Evolutionary conservation across 2,329 filamentous ascomycete species (phyloP).

Genomic region (Sporothrix mexicana): DNA sequence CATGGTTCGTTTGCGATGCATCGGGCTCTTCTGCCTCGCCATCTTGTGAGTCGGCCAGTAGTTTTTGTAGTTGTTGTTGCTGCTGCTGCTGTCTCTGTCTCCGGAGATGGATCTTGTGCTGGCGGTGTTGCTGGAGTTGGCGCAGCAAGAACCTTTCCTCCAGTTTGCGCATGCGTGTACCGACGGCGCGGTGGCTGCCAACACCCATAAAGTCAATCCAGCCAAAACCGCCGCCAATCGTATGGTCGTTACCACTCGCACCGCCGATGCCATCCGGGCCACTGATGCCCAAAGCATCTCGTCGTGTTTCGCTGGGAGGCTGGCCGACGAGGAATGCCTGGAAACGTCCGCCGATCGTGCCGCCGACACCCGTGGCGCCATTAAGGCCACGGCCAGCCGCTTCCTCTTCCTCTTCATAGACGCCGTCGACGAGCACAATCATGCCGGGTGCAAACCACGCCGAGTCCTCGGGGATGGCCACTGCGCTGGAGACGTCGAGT

Average conservation of each 20-base stretch:
- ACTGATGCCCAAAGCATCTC: slow-evolving; percentile 75
- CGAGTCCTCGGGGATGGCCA: slow-evolving; percentile 80
- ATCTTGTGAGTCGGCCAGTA: not conserved
- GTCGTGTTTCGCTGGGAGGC: slow-evolving; percentile 85
- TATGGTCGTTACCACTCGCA: slow-evolving; percentile 53
- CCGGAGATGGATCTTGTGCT: slow-evolving; percentile 15
- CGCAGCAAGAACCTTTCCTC: slow-evolving; percentile 69
- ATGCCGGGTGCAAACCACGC: slow-evolving; percentile 95
- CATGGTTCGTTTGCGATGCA: not conserved
- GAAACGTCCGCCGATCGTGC: slow-evolving; percentile 89
- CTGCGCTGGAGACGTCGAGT: slow-evolving; percentile 80
- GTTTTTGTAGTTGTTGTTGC: slow-evolving; percentile 34
- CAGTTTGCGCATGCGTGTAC: slow-evolving; percentile 80
- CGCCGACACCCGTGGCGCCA: slow-evolving; percentile 81
- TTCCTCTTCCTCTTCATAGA: slow-evolving; percentile 93
- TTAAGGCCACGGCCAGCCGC: slow-evolving; percentile 72
- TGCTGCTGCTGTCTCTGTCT: slow-evolving; percentile 36
- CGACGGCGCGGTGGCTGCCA: slow-evolving; percentile 84
- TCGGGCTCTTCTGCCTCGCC: slow-evolving; percentile 34
- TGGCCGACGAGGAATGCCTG: slow-evolving; percentile 89
- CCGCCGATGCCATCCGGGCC: slow-evolving; percentile 58
- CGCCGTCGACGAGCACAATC: slow-evolving; percentile 91
- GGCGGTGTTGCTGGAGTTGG: slow-evolving; percentile 39
- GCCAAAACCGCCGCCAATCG: slow-evolving; percentile 82
- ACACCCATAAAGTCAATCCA: slow-evolving; percentile 97